Evolutionary conservation across 169 alveolate genomes (phyloP), one percentile per base, ranked within the genome.

Genomic region (Plasmodium gallinaceum): DNA sequence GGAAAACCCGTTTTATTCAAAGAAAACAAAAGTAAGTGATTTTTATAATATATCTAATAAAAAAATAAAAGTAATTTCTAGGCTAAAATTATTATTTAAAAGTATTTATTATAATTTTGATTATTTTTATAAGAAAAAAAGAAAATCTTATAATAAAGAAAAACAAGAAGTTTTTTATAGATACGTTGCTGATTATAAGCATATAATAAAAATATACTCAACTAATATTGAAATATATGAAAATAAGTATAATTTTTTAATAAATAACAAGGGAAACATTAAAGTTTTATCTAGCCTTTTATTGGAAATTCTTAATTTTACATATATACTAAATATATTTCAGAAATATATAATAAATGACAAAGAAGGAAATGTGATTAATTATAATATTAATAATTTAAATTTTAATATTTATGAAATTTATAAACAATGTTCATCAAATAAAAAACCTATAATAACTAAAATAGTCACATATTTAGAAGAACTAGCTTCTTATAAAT

Each of bases 221-320:
- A 76, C 89, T 43, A 64, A 39, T 54, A 76, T 76, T 26, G 39
- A 64, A 76, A 65, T 76, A 39, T 65, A 76, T 64, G 89, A 76
- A 76, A 51, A 37, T 20, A 75, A 75, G 18, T 75, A 75, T 32
- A 60, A 75, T n/a, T 75, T 42, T 75, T 26, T 75, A 52, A 9
- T 18, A 69, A 54, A 65, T 46, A 76, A 76, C 64, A 76, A 65
- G 45, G 89, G 89, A 20, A 76, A 76, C 75, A 48, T 76, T 7
- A 62, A 76, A 45, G 58, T 76, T 39, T 22, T 64, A 61, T 24
- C 89, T 20, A 51, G 20, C 24, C 42, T 76, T 54, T 32, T 75
- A 20, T 12, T 76, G 26, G 89, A 76, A 1, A 32, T n/a, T 46
- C 37, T 76, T 16, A 65, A 52, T 39, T 26, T 75, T 65, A 39